Evolutionary conservation across 2,329 filamentous ascomycete species (phyloP).

Genomic region (Cadophora sp.): DNA sequence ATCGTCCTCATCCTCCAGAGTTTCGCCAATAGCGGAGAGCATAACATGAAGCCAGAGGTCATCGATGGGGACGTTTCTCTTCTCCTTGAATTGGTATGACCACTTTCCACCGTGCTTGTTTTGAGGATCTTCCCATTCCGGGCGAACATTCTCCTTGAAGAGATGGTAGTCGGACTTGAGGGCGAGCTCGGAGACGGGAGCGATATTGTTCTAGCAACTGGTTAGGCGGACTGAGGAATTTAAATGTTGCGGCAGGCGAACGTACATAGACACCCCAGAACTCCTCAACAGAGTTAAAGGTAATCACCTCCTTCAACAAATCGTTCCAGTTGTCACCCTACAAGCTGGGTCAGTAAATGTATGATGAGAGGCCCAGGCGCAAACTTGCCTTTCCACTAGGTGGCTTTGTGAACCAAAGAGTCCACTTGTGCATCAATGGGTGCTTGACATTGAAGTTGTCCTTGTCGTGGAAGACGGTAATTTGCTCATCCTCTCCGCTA

Average conservation of each 20-base stretch:
- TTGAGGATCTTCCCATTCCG: constrained; percentile 97
- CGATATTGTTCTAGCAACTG: constrained; percentile 87
- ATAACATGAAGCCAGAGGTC: constrained; percentile 97
- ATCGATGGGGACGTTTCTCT: constrained; percentile 89
- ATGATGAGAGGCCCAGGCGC: neutral
- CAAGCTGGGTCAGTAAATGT: constrained; percentile 35
- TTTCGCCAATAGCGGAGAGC: constrained; percentile 96
- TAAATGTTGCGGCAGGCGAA: constrained; percentile 37
- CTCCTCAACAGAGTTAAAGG: constrained; percentile 97
- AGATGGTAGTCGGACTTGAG: constrained; percentile 99
- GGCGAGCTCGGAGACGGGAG: constrained; percentile 91
- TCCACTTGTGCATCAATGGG: constrained; percentile 96
- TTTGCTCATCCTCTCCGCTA: constrained; percentile 64
- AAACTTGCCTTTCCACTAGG: constrained; percentile 83
- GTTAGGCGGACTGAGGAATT: constrained; percentile 20
- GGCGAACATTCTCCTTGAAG: constrained; percentile 96
- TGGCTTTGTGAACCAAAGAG: constrained; percentile 99
- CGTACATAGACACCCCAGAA: constrained; percentile 99
- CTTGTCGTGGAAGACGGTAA: constrained; percentile 97
- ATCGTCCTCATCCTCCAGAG: constrained; percentile 94
- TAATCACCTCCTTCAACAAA: constrained; percentile 96
- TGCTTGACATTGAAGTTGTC: constrained; percentile 99
- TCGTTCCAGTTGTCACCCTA: constrained; percentile 99
- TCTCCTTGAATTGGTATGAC: constrained; percentile 98
- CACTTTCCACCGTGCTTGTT: constrained; percentile 99